Percentiles rank a stretch among this genome's conserved stretches.
Conservation (phyloP, 1,284 basidiomycete species). For the Cutaneotrichosporon daszewskae region DNA sequence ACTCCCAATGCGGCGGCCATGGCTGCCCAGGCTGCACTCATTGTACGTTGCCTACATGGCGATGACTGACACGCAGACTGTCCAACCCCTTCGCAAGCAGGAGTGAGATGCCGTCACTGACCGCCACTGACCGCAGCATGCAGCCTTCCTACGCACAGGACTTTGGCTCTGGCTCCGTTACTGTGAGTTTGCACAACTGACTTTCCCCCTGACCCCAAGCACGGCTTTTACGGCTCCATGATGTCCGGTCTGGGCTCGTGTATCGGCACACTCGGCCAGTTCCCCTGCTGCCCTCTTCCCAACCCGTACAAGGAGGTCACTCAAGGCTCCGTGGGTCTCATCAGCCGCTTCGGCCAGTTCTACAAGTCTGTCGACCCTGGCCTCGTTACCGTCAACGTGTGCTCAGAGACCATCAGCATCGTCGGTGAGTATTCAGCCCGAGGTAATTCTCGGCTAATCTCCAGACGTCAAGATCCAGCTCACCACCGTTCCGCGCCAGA, state of each 20-base stretch:
- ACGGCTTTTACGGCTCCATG: conserved; percentile 78
- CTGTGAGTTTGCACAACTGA: conserved; percentile 43
- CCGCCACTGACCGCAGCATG: conserved; percentile 31
- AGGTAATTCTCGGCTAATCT: background rate
- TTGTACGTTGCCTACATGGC: too few species aligned
- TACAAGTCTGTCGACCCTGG: conserved; percentile 87
- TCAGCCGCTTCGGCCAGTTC: conserved; percentile 88
- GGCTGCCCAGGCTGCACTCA: too few species aligned
- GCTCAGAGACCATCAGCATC: conserved; percentile 72
- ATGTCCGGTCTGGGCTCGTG: conserved; percentile 55
- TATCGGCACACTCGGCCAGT: conserved; percentile 59
- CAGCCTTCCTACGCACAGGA: conserved; percentile 81
- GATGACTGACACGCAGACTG: conserved; percentile 35
- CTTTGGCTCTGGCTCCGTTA: conserved; percentile 56
- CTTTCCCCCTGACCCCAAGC: conserved; percentile 54
- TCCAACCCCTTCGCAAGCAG: conserved; percentile 44
- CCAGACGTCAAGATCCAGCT: conserved; percentile 90
- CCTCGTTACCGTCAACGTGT: conserved; percentile 85
- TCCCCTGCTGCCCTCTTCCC: conserved; percentile 74
- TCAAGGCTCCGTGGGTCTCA: conserved; percentile 80
- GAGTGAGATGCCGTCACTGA: conserved; percentile 29
- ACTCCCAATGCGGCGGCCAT: background rate
- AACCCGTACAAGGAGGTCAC: conserved; percentile 51
- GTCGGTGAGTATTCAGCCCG: conserved; percentile 52
- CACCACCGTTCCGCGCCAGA: conserved; percentile 75